Evolutionary conservation across 2,329 filamentous ascomycete species (phyloP).

Genomic region (Penicillium olsonii): DNA sequence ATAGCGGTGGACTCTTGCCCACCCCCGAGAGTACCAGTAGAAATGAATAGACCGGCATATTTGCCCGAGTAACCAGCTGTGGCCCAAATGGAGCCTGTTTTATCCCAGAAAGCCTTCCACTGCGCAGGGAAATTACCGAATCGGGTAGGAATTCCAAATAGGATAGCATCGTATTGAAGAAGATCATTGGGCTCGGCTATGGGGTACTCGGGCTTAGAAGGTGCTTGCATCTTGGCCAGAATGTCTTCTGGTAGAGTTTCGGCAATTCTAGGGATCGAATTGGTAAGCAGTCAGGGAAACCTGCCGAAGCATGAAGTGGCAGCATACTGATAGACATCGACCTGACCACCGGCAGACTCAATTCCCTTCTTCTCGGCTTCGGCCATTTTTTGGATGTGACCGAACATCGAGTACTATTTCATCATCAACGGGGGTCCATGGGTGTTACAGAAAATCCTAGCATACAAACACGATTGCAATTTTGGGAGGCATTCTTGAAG

Average conservation of each 20-base stretch:
- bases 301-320: too few species aligned
- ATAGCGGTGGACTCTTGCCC: constrained; percentile 90
- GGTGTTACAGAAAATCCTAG: constrained; percentile 28
- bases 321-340: constrained; percentile 76
- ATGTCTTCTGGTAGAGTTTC: constrained; percentile 88
- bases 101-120: constrained; percentile 87
- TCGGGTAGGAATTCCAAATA: constrained; percentile 91
- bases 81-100: constrained; percentile 81
- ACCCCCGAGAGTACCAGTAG: constrained; percentile 79
- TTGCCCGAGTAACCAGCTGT: constrained; percentile 79
- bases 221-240: constrained; percentile 86
- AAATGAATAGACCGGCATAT: constrained; percentile 87
- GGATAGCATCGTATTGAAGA: constrained; percentile 79
- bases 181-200: constrained; percentile 64
- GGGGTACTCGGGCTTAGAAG: constrained; percentile 69
- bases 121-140: constrained; percentile 97
- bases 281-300: too few species aligned
- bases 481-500: constrained; percentile 91
- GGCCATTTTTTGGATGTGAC: constrained; percentile 81
- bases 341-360: constrained; percentile 78
- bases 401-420: constrained; percentile 84
- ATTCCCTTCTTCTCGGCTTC: constrained; percentile 90
- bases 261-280: constrained; percentile 57
- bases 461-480: constrained; percentile 86
- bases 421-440: constrained; percentile 16